Evolutionary conservation across 2,329 filamentous ascomycete genomes (phyloP).

Genomic region (Alternaria arborescens): DNA sequence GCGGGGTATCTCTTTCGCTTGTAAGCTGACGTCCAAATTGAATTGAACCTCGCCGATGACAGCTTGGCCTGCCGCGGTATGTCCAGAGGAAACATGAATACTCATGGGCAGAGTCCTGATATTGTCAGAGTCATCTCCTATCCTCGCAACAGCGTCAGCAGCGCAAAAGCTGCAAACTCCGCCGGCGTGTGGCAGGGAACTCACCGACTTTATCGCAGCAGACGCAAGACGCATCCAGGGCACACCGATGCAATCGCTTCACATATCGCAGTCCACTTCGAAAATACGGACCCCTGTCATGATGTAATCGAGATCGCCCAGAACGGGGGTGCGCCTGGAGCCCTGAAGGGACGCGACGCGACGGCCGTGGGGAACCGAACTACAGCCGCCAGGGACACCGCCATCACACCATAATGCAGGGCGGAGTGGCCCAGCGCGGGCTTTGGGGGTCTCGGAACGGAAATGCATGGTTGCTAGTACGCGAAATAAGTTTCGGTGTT

Average conservation of each 20-base stretch:
- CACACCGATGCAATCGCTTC: neutral
- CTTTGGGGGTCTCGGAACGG: constrained; percentile 13
- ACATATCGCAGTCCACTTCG: neutral
- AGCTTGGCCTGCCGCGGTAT: neutral
- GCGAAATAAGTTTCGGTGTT: constrained; percentile 6
- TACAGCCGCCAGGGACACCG: constrained; percentile 13
- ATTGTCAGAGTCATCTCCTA: neutral
- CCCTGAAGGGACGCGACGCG: neutral
- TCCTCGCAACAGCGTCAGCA: neutral
- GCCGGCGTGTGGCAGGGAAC: neutral
- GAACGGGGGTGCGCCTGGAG: constrained; percentile 1
- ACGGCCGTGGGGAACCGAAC: constrained; percentile 29
- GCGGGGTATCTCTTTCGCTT: neutral
- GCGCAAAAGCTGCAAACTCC: neutral
- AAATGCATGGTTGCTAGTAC: neutral
- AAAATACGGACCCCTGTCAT: constrained; percentile 7
- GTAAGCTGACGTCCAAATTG: neutral
- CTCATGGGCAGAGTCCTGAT: neutral
- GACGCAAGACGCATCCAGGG: neutral
- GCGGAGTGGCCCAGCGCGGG: constrained; percentile 6
- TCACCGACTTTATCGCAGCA: neutral
- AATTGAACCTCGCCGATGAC: neutral
- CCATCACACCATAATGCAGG: constrained; percentile 6
- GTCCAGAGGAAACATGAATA: neutral
- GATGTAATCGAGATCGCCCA: constrained; percentile 17